Conservation (phyloP, 164 flowering plant genomes). For the Sextonia rubra region DNA sequence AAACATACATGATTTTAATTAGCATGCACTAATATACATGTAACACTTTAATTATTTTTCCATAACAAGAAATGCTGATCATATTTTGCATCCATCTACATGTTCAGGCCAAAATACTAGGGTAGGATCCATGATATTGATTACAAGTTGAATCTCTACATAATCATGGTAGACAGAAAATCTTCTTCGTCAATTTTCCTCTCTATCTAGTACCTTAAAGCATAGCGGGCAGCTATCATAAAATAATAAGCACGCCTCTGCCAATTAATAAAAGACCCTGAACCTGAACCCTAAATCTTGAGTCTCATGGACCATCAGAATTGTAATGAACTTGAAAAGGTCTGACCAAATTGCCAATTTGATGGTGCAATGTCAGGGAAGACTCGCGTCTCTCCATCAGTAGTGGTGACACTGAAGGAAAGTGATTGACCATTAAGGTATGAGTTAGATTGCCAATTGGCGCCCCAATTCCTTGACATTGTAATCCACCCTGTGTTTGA, state of each 20-base stretch:
- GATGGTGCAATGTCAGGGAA: slow-evolving; percentile 53
- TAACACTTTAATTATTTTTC: not conserved
- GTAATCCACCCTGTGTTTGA: slow-evolving; percentile 57
- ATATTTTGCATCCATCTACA: not conserved
- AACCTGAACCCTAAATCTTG: slow-evolving; percentile 15
- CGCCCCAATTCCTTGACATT: slow-evolving; percentile 96
- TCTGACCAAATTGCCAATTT: slow-evolving; percentile 78
- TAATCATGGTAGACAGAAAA: not conserved
- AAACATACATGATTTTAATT: not conserved
- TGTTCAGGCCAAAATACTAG: not conserved
- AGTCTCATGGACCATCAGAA: slow-evolving; percentile 31
- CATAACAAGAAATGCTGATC: not conserved
- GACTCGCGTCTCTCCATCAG: slow-evolving; percentile 54
- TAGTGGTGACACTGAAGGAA: slow-evolving; percentile 72
- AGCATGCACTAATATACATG: not conserved
- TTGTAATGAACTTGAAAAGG: slow-evolving; percentile 55
- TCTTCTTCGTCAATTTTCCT: not conserved
- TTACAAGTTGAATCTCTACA: not conserved
- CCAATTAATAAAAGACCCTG: slow-evolving; percentile 15
- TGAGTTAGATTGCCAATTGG: slow-evolving; percentile 83
- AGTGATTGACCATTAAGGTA: slow-evolving; percentile 74
- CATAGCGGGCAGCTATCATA: slow-evolving; percentile 29
- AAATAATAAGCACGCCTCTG: slow-evolving; percentile 54
- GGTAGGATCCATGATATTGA: not conserved
- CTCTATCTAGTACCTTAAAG: not conserved